Conservation (phyloP, 352 stramenopile genomes). For the Sclerospora graminicola region DNA sequence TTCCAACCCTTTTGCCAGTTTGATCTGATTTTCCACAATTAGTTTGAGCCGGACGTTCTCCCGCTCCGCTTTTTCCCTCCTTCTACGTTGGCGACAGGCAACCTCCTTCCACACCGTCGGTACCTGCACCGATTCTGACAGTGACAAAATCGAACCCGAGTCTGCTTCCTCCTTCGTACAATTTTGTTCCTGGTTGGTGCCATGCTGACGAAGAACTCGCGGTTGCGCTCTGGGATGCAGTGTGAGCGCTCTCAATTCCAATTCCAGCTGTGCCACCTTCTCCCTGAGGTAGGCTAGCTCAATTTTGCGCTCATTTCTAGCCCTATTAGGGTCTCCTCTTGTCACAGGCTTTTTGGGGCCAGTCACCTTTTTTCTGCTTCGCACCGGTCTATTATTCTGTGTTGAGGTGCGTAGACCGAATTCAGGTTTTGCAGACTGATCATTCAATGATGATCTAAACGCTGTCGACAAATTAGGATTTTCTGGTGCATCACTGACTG, state of each 20-base stretch:
- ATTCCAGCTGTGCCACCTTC: constrained; percentile 49
- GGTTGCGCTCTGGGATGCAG: constrained; percentile 16
- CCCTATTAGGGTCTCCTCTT: constrained; percentile 24
- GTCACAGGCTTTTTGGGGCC: constrained; percentile 29
- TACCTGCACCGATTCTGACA: constrained; percentile 11
- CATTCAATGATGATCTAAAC: constrained; percentile 11
- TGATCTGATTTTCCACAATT: constrained; percentile 34
- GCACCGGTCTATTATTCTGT: constrained; percentile 4
- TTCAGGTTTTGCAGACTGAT: constrained; percentile 5
- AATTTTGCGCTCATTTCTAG: constrained; percentile 40
- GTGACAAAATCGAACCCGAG: constrained; percentile 2
- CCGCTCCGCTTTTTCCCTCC: constrained; percentile 29
- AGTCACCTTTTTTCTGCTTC: constrained; percentile 24
- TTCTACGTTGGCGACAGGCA: constrained; percentile 25
- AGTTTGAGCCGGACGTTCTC: constrained; percentile 42
- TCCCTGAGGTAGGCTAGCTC: constrained; percentile 59
- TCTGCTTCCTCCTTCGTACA: background rate
- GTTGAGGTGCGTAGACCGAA: constrained; percentile 4
- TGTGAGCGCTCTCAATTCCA: constrained; percentile 40
- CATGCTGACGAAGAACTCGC: constrained; percentile 22
- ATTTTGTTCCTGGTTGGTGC: constrained; percentile 2
- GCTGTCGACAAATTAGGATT: constrained; percentile 6
- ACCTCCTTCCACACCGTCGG: constrained; percentile 26
- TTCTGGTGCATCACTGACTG: constrained; percentile 1
- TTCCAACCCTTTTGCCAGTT: constrained; percentile 23